These are phyloP conservation scores for Xylaria telfairii DNA, from an alignment of 495 filamentous ascomycete species.

Conservation along the genomic window DNA sequence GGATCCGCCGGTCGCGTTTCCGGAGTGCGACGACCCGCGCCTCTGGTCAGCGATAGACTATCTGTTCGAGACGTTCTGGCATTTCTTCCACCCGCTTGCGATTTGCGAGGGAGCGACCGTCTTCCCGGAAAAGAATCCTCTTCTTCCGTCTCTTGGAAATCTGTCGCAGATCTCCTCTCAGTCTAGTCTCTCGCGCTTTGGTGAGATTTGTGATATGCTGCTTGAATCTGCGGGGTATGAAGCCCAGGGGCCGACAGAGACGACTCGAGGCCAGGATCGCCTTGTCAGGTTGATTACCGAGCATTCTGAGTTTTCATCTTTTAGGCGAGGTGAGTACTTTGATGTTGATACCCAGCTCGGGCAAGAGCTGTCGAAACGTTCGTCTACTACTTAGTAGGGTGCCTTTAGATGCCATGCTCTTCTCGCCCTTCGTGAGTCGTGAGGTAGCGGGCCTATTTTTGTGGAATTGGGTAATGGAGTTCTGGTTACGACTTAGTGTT, in stretches of 20 bases:
- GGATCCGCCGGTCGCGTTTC: neutral
- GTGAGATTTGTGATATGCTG: constrained; percentile 14
- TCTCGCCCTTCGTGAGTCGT: neutral
- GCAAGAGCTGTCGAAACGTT: neutral
- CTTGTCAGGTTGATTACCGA: neutral
- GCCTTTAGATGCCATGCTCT: neutral
- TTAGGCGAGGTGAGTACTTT: constrained; percentile 15
- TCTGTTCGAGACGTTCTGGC: constrained; percentile 9
- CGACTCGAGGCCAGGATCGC: neutral
- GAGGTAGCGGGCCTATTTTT: neutral
- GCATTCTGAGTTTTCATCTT: constrained; percentile 12
- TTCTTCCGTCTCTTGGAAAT: neutral
- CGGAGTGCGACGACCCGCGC: neutral
- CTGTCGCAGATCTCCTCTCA: neutral
- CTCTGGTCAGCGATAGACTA: neutral
- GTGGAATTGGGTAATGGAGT: neutral
- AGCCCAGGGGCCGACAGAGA: neutral
- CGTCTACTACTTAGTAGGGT: neutral
- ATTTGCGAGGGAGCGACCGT: neutral
- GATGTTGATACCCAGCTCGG: constrained; percentile 14
- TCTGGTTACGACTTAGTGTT: neutral
- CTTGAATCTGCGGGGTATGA: neutral
- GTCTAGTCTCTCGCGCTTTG: neutral
- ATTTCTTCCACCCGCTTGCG: constrained; percentile 4
- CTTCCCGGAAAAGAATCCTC: neutral